phyloP scores from a whole-genome alignment of 495 filamentous ascomycete species.

The Penicillium ochrochloron region DNA sequence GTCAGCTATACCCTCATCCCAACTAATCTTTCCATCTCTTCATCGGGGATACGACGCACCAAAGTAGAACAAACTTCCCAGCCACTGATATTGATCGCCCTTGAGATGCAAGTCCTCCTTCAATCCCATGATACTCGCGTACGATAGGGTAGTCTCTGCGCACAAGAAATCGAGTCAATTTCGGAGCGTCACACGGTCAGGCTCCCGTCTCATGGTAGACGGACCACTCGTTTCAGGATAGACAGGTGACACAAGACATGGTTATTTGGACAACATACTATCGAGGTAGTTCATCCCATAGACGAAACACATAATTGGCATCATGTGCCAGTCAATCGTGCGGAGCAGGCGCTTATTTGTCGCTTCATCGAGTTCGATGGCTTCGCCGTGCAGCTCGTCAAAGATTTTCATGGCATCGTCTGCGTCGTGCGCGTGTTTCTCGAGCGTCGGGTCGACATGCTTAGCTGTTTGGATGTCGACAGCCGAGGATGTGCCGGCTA shows the following conservation, averaged over 20 bases:
- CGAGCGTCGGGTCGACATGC: slow-evolving; percentile 41
- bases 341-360: slow-evolving; percentile 59
- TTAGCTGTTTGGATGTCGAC: slow-evolving; percentile 35
- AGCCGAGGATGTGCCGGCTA: slow-evolving; percentile 19
- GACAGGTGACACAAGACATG: background rate
- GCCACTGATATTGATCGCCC: slow-evolving; percentile 56
- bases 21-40: background rate
- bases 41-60: slow-evolving; percentile 36
- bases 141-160: slow-evolving; percentile 63
- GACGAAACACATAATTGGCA: slow-evolving; percentile 65
- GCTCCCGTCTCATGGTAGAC: background rate
- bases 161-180: background rate
- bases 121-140: slow-evolving; percentile 67
- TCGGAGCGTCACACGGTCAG: background rate
- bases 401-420: slow-evolving; percentile 66
- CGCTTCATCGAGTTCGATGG: slow-evolving; percentile 56
- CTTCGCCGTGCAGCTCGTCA: slow-evolving; percentile 49
- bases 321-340: slow-evolving; percentile 64
- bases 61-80: slow-evolving; percentile 65
- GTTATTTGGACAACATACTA: slow-evolving; percentile 39
- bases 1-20: background rate
- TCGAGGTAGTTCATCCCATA: slow-evolving; percentile 70
- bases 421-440: slow-evolving; percentile 61
- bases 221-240: background rate
- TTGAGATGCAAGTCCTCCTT: slow-evolving; percentile 51